Conservation (phyloP, 2,329 filamentous ascomycete genomes). For the Graphilbum sp. region DNA sequence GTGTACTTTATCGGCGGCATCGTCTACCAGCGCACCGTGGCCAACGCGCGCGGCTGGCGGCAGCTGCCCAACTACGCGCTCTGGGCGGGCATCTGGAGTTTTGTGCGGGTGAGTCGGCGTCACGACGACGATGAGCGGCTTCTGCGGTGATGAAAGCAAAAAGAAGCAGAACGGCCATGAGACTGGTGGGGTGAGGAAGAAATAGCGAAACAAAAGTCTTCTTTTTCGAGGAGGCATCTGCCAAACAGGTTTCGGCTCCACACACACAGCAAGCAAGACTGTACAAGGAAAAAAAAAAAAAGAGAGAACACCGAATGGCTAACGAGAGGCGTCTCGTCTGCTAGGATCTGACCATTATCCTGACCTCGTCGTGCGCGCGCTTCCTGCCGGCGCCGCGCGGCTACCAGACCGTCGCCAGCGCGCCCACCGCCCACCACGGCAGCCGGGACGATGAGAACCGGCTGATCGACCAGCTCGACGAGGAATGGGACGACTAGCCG, state of each 20-base stretch:
- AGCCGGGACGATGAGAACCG: slow-evolving; percentile 72
- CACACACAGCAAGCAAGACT: no score
- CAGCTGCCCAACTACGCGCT: slow-evolving; percentile 89
- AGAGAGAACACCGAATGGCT: background rate
- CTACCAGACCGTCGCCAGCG: slow-evolving; percentile 39
- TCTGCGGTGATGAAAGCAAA: background rate
- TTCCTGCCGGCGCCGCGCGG: slow-evolving; percentile 48
- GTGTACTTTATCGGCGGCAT: slow-evolving; percentile 88
- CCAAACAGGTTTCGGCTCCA: no score
- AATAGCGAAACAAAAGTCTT: no score
- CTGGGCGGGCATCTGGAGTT: slow-evolving; percentile 77
- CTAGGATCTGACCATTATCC: slow-evolving; percentile 51
- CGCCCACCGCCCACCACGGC: no score
- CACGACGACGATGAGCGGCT: background rate
- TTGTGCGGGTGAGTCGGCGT: slow-evolving; percentile 51
- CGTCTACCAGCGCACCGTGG: slow-evolving; percentile 88
- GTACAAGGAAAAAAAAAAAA: background rate
- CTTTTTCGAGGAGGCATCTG: no score
- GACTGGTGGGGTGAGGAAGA: background rate
- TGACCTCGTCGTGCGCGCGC: slow-evolving; percentile 52
- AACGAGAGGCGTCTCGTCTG: slow-evolving; percentile 17
- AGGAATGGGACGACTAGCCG: slow-evolving; percentile 76
- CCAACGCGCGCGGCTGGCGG: slow-evolving; percentile 86
- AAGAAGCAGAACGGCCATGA: background rate
- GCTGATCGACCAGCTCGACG: slow-evolving; percentile 87